phyloP scores from a whole-genome alignment of 2,329 filamentous ascomycete species.

The Phaeosphaeriaceae sp. region DNA sequence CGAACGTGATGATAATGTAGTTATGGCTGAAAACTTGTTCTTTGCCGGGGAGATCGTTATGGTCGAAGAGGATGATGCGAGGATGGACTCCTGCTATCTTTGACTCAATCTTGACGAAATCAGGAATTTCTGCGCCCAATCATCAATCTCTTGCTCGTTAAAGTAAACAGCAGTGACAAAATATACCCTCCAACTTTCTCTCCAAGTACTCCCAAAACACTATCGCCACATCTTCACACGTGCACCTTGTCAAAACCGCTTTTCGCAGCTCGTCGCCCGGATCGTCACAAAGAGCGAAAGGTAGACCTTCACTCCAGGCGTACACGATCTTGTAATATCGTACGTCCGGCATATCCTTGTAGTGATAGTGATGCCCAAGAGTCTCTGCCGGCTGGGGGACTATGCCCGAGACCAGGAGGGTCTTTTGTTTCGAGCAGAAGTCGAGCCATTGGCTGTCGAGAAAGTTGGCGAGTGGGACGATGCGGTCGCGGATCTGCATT shows the following conservation, averaged over 20 bases:
- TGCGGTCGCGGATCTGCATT: not conserved
- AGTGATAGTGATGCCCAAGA: not conserved
- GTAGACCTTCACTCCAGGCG: no score
- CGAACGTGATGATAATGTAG: not conserved
- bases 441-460: not conserved
- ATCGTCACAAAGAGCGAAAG: not conserved
- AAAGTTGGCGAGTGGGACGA: not conserved
- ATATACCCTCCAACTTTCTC: not conserved
- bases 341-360: not conserved
- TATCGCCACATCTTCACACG: not conserved
- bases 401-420: not conserved
- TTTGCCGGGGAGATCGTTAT: not conserved
- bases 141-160: not conserved
- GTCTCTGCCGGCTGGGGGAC: not conserved
- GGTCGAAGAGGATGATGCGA: not conserved
- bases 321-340: not conserved
- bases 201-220: not conserved
- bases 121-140: not conserved
- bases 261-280: not conserved
- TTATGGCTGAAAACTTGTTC: not conserved
- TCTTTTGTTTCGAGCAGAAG: not conserved
- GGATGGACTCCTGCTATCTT: not conserved
- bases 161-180: not conserved
- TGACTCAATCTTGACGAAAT: not conserved
- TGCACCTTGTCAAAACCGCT: not conserved